A percentile compares a stretch with the other conserved stretches of the same genome.
Conservation (phyloP, 345 rosid species). For the Salix arbutifolia region DNA sequence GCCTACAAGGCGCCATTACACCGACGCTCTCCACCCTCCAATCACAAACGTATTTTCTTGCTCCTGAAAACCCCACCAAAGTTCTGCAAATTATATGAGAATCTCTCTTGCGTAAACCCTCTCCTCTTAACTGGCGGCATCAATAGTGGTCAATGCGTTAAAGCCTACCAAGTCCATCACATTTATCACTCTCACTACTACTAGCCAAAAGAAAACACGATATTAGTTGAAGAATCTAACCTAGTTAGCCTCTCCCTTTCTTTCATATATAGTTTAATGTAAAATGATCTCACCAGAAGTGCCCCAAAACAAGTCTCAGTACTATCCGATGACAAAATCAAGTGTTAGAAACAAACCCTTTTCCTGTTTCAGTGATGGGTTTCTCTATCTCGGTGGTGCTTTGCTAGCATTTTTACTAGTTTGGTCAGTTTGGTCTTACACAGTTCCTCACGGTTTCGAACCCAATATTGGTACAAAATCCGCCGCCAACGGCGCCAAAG, state of each 20-base stretch:
- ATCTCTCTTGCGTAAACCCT: not conserved
- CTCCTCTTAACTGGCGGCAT: not conserved
- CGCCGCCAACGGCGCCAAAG: not conserved
- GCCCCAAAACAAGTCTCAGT: not conserved
- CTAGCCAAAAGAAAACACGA: not conserved
- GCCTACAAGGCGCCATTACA: constrained; percentile 15
- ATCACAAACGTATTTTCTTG: not conserved
- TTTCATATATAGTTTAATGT: not conserved
- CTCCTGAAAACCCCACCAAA: not conserved
- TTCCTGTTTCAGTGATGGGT: constrained; percentile 41
- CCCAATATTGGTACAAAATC: constrained; percentile 1
- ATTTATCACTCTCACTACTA: not conserved
- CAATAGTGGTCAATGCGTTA: not conserved
- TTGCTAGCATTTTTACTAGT: constrained; percentile 59
- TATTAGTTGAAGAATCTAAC: not conserved
- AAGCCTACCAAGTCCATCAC: not conserved
- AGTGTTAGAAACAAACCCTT: constrained; percentile 23
- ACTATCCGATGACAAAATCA: constrained; percentile 22
- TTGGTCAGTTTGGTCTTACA: constrained; percentile 61
- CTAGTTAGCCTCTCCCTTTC: not conserved
- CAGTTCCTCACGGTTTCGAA: constrained; percentile 19
- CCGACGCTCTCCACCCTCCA: constrained; percentile 8
- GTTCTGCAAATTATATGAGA: no score
- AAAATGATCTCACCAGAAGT: constrained; percentile 11
- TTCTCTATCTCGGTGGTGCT: constrained; percentile 59